A percentile compares a stretch with the other conserved stretches of the same genome.
Conservation (phyloP, 192 early-diverging fungal genomes). For the Phycomyces blakesleeanus region DNA sequence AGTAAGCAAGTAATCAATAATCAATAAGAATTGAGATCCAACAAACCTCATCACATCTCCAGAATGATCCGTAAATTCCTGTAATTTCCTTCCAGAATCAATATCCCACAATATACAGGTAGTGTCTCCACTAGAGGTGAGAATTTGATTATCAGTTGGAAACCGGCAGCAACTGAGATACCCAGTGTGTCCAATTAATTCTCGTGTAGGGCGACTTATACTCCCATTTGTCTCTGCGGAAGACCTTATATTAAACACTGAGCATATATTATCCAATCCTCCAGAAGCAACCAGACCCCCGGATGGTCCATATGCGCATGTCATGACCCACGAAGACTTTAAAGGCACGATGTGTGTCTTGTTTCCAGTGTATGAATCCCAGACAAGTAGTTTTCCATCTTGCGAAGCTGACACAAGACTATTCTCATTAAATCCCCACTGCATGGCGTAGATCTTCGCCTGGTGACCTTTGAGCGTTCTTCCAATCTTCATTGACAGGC, state of each 20-base stretch:
- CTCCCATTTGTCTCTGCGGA: slow-evolving; percentile 86
- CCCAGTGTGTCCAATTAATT: slow-evolving; percentile 92
- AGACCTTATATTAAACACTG: slow-evolving; percentile 85
- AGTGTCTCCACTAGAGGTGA: slow-evolving; percentile 97
- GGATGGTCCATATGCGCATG: slow-evolving; percentile 96
- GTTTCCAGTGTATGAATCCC: slow-evolving; percentile 98
- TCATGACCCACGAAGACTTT: slow-evolving; percentile 99
- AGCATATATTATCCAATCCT: slow-evolving; percentile 99
- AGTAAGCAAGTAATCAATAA: no score
- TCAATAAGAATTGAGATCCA: no score
- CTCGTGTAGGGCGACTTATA: slow-evolving; percentile 88
- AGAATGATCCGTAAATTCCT: slow-evolving; percentile 97
- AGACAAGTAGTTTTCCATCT: slow-evolving; percentile 98
- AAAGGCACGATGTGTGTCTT: slow-evolving; percentile 98
- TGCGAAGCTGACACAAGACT: slow-evolving; percentile 98
- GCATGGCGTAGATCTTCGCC: slow-evolving; percentile 94
- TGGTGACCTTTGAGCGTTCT: slow-evolving; percentile 97
- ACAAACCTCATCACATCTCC: slow-evolving; percentile 94
- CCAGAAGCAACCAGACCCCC: slow-evolving; percentile 98
- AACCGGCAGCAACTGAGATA: slow-evolving; percentile 98
- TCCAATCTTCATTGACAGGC: slow-evolving; percentile 89
- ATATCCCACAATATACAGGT: slow-evolving; percentile 99
- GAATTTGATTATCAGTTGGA: slow-evolving; percentile 92
- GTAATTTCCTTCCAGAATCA: slow-evolving; percentile 92
- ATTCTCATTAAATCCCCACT: slow-evolving; percentile 70